Evolutionary conservation across 2,329 filamentous ascomycete genomes (phyloP).

Genomic region (Cryoendolithus antarcticus): DNA sequence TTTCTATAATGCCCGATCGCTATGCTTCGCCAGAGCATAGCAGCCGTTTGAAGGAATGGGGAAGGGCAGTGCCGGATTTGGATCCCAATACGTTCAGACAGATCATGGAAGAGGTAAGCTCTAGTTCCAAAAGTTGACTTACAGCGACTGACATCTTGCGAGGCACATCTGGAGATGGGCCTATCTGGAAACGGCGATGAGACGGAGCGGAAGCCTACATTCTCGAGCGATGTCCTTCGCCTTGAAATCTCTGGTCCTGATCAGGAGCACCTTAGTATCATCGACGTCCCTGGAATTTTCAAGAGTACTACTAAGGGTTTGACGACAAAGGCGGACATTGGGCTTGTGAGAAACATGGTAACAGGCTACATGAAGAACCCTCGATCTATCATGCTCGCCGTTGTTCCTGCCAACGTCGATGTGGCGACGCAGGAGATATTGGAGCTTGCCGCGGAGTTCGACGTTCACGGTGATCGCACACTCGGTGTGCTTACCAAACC

Average conservation of each 20-base stretch:
- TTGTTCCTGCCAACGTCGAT: slow-evolving; percentile 31
- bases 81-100: slow-evolving; percentile 12
- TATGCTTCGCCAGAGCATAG: slow-evolving; percentile 3
- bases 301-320: too few species aligned
- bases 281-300: too few species aligned
- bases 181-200: slow-evolving; percentile 1
- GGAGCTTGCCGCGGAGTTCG: slow-evolving; percentile 34
- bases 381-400: slow-evolving; percentile 30
- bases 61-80: slow-evolving; percentile 6
- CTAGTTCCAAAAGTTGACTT: background rate
- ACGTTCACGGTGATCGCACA: slow-evolving; percentile 35
- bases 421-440: slow-evolving; percentile 47
- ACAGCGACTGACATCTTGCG: too few species aligned
- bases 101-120: slow-evolving; percentile 13
- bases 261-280: slow-evolving; percentile 23
- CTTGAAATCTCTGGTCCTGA: slow-evolving; percentile 36
- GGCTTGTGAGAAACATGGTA: slow-evolving; percentile 26
- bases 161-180: background rate
- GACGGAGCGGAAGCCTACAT: slow-evolving; percentile 13
- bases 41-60: slow-evolving; percentile 5
- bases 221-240: slow-evolving; percentile 36
- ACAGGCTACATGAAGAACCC: slow-evolving; percentile 40
- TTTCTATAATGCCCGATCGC: background rate
- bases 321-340: too few species aligned
- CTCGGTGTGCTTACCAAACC: slow-evolving; percentile 44